Evolutionary conservation across 1,284 basidiomycete genomes (phyloP), one percentile per base, ranked within the genome.

Genomic region (Tilletia indica): DNA sequence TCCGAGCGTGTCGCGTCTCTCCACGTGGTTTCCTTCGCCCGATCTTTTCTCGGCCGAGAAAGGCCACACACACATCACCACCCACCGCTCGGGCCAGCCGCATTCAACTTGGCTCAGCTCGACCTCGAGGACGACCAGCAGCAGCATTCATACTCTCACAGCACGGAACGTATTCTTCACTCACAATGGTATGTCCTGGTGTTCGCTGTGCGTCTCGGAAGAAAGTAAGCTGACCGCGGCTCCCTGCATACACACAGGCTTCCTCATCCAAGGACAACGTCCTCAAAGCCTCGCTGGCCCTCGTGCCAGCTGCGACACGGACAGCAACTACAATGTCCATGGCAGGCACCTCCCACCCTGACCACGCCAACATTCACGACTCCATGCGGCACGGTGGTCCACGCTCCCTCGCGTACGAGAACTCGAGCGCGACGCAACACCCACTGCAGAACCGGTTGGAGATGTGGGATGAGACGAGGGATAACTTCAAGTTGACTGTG

Each of bases 391-490:
- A 81, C 69, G 82, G 82, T 11, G 71, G 67, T 34, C 70, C 38
- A 39, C 79, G 78, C 38, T 78, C 76, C 42, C 67, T 82, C 34
- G 72, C 76, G 4, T 76, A 76, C 49, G 72, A 82, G 47, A 76
- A 77, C 2, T 75, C 78, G 1, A 38, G 36, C 19, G 70, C 71
- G 2, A 61, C 75, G 39, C 71, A 75, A 58, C 82, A 84, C 61
- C 82, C 82, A 4, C 56, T 82, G 12, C 78, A 83, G 76, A 75
- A 81, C 73, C 67, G 82, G n/a, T 70, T 83, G 25, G 82, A 82
- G 70, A 70, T 76, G 47, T 99, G 96, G 96, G 90, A 94, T 71
- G 90, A 90, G 77, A 95, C 95, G 4, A 93, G 96, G 84, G 91
- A 93, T 83, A 91, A 92, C 84, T 84, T 95, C 71, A 92, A 92